Evolutionary conservation across 1,284 basidiomycete genomes (phyloP).

Genomic region (Wolfiporia cocos): DNA sequence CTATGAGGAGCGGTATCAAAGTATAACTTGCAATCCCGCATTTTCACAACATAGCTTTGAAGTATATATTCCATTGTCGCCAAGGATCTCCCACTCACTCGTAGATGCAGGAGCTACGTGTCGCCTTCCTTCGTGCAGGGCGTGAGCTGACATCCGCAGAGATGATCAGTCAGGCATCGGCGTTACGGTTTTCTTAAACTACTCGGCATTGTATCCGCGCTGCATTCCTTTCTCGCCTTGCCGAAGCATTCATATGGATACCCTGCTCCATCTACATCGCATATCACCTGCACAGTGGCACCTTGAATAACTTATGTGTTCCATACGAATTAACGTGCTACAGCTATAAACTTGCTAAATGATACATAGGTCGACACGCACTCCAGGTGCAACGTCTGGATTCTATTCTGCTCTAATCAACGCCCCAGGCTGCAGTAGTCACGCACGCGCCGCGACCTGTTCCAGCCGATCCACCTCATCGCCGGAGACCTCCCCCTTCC

Average conservation of each 20-base stretch:
- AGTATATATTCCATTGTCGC: conserved; percentile 15
- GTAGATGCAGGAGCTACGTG: conserved; percentile 19
- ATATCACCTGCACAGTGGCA: no score
- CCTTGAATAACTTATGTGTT: background rate
- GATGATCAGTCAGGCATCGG: conserved; percentile 16
- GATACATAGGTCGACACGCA: conserved; percentile 3
- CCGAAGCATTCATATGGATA: background rate
- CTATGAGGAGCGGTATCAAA: conserved; percentile 16
- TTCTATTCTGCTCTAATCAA: no score
- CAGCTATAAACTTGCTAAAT: conserved; percentile 1
- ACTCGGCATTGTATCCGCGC: background rate
- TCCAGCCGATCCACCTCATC: conserved; percentile 22
- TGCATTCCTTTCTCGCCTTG: background rate
- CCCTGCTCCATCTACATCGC: no score
- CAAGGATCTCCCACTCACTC: background rate
- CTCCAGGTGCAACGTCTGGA: conserved; percentile 2
- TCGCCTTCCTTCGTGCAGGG: conserved; percentile 18
- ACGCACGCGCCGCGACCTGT: conserved; percentile 21
- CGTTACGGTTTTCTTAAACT: conserved; percentile 8
- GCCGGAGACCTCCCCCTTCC: conserved; percentile 27
- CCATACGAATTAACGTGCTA: background rate
- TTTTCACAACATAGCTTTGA: conserved; percentile 23
- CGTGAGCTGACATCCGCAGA: conserved; percentile 22
- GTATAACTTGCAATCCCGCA: conserved; percentile 17
- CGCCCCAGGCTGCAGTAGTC: no score